phyloP scores from a whole-genome alignment of 495 filamentous ascomycete species.

The Aspergillus saccharolyticus region DNA sequence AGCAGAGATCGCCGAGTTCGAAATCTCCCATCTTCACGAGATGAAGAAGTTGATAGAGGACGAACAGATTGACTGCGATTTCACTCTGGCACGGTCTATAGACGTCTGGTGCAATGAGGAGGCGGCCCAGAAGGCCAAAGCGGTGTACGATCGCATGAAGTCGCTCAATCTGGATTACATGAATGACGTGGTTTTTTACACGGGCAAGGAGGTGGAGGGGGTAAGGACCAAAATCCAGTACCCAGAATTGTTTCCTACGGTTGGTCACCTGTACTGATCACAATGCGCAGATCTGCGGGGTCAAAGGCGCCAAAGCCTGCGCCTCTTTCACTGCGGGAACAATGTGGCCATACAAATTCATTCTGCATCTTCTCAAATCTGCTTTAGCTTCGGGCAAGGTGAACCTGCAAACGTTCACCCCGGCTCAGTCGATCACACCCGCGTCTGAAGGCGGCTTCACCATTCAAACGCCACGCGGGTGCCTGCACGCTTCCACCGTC shows the following conservation, averaged over 20 bases:
- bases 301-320: slow-evolving; percentile 31
- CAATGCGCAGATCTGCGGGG: slow-evolving; percentile 19
- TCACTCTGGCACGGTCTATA: slow-evolving; percentile 30
- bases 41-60: slow-evolving; percentile 29
- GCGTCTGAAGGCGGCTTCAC: slow-evolving; percentile 34
- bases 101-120: slow-evolving; percentile 35
- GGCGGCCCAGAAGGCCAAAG: slow-evolving; percentile 25
- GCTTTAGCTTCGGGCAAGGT: slow-evolving; percentile 46
- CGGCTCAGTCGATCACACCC: slow-evolving; percentile 37
- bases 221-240: background rate
- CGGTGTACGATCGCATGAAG: slow-evolving; percentile 25
- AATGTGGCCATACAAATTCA: slow-evolving; percentile 61
- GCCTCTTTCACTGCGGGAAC: slow-evolving; percentile 49
- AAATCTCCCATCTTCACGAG: slow-evolving; percentile 25
- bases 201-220: slow-evolving; percentile 26
- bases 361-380: slow-evolving; percentile 52
- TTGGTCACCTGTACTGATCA: background rate
- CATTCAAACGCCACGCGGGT: slow-evolving; percentile 51
- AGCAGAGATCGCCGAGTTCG: slow-evolving; percentile 27
- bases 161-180: slow-evolving; percentile 22
- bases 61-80: slow-evolving; percentile 40
- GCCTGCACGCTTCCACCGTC: slow-evolving; percentile 48
- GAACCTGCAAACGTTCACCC: slow-evolving; percentile 59
- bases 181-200: slow-evolving; percentile 27
- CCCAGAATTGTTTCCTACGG: too few relatives aligned